These are phyloP conservation scores for Phoma sp. DNA, from an alignment of 2,329 filamentous ascomycete species.

Conservation along the genomic window DNA sequence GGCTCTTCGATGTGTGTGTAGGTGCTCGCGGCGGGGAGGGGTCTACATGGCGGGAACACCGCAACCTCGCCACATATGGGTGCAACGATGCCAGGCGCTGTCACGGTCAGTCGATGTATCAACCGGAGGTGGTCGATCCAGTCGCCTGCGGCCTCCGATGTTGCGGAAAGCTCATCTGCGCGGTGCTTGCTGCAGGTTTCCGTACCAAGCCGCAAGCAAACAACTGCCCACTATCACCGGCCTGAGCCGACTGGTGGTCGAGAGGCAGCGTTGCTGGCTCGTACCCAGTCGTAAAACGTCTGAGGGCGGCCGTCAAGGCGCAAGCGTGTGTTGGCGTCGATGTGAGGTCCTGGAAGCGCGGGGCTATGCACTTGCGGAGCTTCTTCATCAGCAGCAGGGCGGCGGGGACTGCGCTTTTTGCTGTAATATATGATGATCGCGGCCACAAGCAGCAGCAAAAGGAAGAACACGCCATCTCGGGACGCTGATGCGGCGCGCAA, in stretches of 20 bases:
- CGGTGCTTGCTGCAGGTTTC: slow-evolving; percentile 2
- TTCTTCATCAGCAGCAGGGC: background rate
- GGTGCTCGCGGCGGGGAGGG: background rate
- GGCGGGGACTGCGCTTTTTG: background rate
- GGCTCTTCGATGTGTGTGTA: background rate
- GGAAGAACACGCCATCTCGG: background rate
- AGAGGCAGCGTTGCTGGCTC: background rate
- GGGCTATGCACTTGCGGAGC: background rate
- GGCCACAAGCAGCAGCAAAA: background rate
- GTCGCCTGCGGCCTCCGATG: background rate
- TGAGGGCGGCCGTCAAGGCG: background rate
- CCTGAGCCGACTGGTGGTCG: background rate
- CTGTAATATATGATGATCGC: background rate
- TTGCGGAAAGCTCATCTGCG: background rate
- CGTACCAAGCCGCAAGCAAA: background rate
- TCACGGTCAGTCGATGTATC: background rate
- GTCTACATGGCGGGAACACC: background rate
- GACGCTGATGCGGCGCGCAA: background rate
- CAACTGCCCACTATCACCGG: background rate
- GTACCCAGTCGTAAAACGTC: slow-evolving; percentile 3
- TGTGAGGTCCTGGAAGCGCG: slow-evolving; percentile 1
- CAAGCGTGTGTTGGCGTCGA: slow-evolving; percentile 1
- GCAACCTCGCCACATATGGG: background rate
- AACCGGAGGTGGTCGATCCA: background rate
- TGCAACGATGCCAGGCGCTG: background rate